These are phyloP conservation scores for Phytopythium aichiense DNA, from an alignment of 352 stramenopile genomes.

Conservation along the genomic window DNA sequence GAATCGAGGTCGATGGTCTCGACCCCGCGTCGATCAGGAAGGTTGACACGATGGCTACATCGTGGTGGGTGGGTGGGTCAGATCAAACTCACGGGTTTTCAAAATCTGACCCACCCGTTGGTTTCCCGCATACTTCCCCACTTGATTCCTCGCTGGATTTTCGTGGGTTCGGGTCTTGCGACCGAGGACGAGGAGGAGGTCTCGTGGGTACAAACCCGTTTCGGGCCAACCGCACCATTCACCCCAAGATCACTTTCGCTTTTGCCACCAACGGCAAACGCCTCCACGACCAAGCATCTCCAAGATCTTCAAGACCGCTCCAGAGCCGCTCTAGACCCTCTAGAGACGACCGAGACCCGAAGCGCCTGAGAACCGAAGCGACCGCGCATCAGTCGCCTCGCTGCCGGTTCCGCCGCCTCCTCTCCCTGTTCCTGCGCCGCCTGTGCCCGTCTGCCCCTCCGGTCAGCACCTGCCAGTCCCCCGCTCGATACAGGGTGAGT, in stretches of 20 bases:
- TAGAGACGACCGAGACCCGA: neutral
- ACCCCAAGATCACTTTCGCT: neutral
- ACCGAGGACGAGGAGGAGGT: neutral
- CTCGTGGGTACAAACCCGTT: conserved; percentile 4
- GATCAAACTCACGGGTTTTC: neutral
- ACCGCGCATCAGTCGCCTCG: neutral
- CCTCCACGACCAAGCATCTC: neutral
- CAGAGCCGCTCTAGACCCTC: neutral
- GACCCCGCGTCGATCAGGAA: neutral
- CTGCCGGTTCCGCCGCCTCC: neutral
- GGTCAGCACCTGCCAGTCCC: neutral
- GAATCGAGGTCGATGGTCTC: no score
- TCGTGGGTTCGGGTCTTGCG: conserved; percentile 5
- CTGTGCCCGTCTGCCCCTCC: conserved; percentile 1
- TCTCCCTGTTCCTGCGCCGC: conserved; percentile 1
- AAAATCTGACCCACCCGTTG: neutral
- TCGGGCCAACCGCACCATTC: neutral
- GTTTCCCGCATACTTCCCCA: neutral
- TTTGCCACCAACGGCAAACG: conserved; percentile 1
- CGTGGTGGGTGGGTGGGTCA: conserved; percentile 1
- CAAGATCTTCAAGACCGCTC: neutral
- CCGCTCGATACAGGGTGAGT: no score
- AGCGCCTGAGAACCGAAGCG: neutral
- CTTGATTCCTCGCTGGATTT: conserved; percentile 7
- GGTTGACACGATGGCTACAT: conserved; percentile 1